A percentile compares a stretch with the other conserved stretches of the same genome.
phyloP scores from a whole-genome alignment of 192 early-diverging fungal genomes.

The Lobulomyces angularis region DNA sequence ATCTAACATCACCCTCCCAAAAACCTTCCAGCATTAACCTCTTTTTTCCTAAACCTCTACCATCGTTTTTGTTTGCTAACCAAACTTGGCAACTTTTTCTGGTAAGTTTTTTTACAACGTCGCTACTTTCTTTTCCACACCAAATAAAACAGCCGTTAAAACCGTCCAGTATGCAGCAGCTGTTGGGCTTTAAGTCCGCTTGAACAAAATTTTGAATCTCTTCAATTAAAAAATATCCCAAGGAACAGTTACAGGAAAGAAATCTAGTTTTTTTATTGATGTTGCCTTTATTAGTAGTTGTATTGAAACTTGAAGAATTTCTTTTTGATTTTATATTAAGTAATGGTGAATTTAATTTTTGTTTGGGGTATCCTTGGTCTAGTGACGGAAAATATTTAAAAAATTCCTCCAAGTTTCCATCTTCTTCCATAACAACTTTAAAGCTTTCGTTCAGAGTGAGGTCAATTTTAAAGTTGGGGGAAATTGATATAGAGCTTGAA shows the following conservation, averaged over 20 bases:
- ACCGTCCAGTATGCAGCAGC: conserved; percentile 34
- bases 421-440: too few relatives aligned
- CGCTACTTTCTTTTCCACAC: conserved; percentile 25
- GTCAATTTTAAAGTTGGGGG: too few relatives aligned
- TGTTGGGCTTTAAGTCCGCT: conserved; percentile 18
- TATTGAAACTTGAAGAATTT: too few relatives aligned
- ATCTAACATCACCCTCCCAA: conserved; percentile 12
- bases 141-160: conserved; percentile 29
- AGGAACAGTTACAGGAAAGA: conserved; percentile 24
- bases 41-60: conserved; percentile 5
- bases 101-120: conserved; percentile 36
- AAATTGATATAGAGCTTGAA: too few relatives aligned
- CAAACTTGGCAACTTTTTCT: conserved; percentile 40
- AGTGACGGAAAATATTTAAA: too few relatives aligned
- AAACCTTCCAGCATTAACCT: conserved; percentile 4
- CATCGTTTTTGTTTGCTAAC: conserved; percentile 30
- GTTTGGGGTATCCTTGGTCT: too few relatives aligned
- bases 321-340: too few relatives aligned
- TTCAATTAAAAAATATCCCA: conserved; percentile 28
- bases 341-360: too few relatives aligned
- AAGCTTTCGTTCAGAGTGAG: too few relatives aligned
- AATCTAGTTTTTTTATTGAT: conserved; percentile 19
- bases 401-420: too few relatives aligned
- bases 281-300: conserved; percentile 1
- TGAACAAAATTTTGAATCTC: conserved; percentile 29